Percentiles rank a stretch among this genome's conserved stretches.
phyloP scores from a whole-genome alignment of 1,284 basidiomycete species.

The Thelephora terrestris region DNA sequence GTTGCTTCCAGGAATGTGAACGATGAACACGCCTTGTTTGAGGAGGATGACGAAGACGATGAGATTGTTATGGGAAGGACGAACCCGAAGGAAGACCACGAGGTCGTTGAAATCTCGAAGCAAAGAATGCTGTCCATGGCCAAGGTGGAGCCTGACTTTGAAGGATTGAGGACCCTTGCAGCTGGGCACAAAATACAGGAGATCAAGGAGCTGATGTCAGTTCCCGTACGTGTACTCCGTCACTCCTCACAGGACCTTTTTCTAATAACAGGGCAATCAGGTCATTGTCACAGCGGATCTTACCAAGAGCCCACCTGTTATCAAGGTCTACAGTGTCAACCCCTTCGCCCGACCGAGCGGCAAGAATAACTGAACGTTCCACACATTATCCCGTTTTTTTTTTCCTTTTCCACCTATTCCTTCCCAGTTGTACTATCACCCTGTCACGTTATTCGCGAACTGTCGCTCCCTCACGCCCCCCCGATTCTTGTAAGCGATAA shows the following conservation, averaged over 20 bases:
- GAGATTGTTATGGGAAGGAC: constrained; percentile 71
- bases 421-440: neutral
- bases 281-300: constrained; percentile 90
- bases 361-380: constrained; percentile 3
- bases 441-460: neutral
- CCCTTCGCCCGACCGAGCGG: constrained; percentile 54
- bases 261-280: constrained; percentile 26
- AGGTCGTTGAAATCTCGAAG: constrained; percentile 49
- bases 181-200: constrained; percentile 89
- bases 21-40: constrained; percentile 82
- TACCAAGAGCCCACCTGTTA: constrained; percentile 89
- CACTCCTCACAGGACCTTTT: constrained; percentile 8
- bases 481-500: neutral
- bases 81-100: constrained; percentile 27
- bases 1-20: constrained; percentile 70
- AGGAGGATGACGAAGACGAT: constrained; percentile 61
- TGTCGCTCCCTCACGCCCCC: neutral
- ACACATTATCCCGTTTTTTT: neutral
- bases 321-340: constrained; percentile 87
- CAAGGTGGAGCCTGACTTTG: constrained; percentile 64
- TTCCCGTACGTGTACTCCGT: constrained; percentile 58
- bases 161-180: constrained; percentile 62
- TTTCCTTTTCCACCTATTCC: neutral
- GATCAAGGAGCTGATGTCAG: constrained; percentile 80
- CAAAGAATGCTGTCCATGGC: constrained; percentile 72